These are phyloP conservation scores for Solanum piurae DNA, from an alignment of 257 asterid genomes.

Conservation along the genomic window DNA sequence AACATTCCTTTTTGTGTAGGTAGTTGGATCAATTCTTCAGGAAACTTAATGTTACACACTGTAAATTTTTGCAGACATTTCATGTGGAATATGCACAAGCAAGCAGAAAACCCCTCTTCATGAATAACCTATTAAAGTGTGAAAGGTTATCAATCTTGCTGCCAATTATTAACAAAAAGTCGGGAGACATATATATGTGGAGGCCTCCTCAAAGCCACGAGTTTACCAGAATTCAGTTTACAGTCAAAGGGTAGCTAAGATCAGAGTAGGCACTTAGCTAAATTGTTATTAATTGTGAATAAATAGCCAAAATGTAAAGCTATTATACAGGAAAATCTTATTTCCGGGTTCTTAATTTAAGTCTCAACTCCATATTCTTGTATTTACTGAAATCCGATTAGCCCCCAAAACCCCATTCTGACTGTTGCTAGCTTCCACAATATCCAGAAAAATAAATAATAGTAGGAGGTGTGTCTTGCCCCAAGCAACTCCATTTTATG, in stretches of 20 bases:
- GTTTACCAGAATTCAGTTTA: background rate
- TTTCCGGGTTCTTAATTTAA: background rate
- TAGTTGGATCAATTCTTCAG: background rate
- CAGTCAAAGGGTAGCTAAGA: background rate
- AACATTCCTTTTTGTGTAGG: background rate
- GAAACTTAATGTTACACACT: background rate
- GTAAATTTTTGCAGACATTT: background rate
- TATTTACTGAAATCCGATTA: background rate
- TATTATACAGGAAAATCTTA: background rate
- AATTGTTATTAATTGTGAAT: background rate
- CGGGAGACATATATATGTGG: background rate
- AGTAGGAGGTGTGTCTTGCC: background rate
- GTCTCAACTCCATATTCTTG: background rate
- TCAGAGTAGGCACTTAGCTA: background rate
- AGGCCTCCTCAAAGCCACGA: background rate
- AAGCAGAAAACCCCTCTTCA: background rate
- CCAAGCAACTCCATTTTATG: background rate
- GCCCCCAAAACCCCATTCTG: background rate
- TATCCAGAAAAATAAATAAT: background rate
- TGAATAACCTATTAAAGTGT: background rate
- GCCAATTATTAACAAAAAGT: background rate
- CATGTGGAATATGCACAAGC: background rate
- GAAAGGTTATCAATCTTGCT: background rate
- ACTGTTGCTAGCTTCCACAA: background rate
- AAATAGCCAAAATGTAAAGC: background rate